Evolutionary conservation across 1,284 basidiomycete genomes (phyloP).

Genomic region (Sporisorium sorghi): DNA sequence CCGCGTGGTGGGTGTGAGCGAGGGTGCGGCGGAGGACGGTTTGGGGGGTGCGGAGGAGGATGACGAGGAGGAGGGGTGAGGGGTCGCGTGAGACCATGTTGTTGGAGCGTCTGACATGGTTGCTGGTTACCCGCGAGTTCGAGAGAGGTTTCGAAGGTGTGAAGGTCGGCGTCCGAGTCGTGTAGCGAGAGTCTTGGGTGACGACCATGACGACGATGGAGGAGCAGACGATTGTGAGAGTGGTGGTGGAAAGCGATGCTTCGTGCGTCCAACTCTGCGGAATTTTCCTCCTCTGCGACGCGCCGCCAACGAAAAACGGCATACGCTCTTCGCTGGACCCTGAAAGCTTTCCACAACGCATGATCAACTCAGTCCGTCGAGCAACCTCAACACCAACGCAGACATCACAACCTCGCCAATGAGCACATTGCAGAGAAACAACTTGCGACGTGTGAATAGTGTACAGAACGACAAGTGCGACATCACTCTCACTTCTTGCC

Average conservation of each 20-base stretch:
- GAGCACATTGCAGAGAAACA: too few relatives aligned
- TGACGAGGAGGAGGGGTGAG: background rate
- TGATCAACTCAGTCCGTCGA: too few relatives aligned
- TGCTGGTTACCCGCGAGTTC: background rate
- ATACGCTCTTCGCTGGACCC: background rate
- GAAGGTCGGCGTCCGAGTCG: background rate
- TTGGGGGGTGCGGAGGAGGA: conserved; percentile 4
- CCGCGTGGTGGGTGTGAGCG: conserved; percentile 33
- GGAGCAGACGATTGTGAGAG: background rate
- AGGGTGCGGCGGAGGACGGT: conserved; percentile 25
- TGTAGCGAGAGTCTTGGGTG: background rate
- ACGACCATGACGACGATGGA: background rate
- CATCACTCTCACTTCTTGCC: conserved; percentile 38
- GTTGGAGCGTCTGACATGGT: conserved; percentile 25
- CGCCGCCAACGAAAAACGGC: too few relatives aligned
- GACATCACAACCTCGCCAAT: too few relatives aligned
- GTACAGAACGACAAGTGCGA: conserved; percentile 3
- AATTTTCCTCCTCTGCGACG: too few relatives aligned
- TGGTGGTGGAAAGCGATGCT: conserved; percentile 12
- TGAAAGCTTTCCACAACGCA: conserved; percentile 7
- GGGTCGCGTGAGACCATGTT: conserved; percentile 28
- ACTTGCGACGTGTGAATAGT: too few relatives aligned
- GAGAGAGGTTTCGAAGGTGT: background rate
- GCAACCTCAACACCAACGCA: background rate
- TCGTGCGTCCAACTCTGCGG: conserved; percentile 32